Evolutionary conservation across 164 flowering plant genomes (phyloP).

Genomic region (Magnolia sinica): DNA sequence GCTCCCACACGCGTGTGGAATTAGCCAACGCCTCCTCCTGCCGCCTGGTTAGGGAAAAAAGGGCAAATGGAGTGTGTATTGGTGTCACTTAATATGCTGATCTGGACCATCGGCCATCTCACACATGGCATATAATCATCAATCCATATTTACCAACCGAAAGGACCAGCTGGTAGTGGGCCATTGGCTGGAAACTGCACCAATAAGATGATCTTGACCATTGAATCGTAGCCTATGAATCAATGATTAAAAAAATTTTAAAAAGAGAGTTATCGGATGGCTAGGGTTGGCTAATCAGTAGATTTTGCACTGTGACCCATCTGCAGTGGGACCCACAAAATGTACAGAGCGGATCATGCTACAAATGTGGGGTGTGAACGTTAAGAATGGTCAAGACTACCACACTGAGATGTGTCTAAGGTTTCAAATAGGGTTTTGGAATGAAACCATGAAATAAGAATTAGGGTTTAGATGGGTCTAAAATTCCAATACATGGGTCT

Average conservation of each 20-base stretch:
- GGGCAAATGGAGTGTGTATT: too few species aligned
- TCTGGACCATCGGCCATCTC: not conserved
- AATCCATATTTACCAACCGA: not conserved
- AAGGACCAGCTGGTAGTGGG: not conserved
- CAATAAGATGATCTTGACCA: not conserved
- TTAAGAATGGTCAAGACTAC: not conserved
- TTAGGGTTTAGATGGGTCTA: not conserved
- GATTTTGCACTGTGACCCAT: not conserved
- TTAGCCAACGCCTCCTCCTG: too few species aligned
- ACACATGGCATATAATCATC: not conserved
- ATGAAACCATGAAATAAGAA: not conserved
- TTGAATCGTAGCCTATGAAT: not conserved
- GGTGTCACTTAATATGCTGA: too few species aligned
- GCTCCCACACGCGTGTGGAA: too few species aligned
- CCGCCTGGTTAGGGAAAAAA: too few species aligned
- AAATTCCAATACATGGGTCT: constrained; percentile 4
- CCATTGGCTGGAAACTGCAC: not conserved
- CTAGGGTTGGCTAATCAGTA: too few species aligned
- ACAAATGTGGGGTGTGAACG: not conserved
- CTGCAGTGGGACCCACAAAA: not conserved
- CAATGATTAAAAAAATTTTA: not conserved
- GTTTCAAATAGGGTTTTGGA: not conserved
- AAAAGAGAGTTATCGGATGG: not conserved
- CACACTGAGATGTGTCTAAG: not conserved
- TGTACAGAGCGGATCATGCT: not conserved